Base-by-base conservation (phyloP, 2,329 filamentous ascomycete species). In the Clonostachys rhizophaga region DNA sequence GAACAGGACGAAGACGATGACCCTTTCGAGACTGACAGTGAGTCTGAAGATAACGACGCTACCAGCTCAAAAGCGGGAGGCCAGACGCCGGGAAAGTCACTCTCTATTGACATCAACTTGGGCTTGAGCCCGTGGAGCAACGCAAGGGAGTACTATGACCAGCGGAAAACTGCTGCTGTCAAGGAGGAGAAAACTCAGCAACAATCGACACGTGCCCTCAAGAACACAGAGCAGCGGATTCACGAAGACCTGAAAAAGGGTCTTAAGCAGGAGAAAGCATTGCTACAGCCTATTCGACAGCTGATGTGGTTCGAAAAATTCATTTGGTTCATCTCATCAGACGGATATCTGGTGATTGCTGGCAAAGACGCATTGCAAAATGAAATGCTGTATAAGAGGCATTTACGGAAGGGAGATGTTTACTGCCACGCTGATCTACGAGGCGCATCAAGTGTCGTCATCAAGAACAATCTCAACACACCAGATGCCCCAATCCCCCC, bases 261-360 rank as follows among this genome's bases (percentile, higher is more conserved):
- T 0, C 67, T 97, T 48, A 96, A 96, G 69, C 87, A 94, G 60
- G 94, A 97, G 67, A 96, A 96, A 64, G 86, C 90, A 17, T 73
- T 95, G 3, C 70, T 97, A 10, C 84, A 91, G 42, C 90, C 87
- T 1, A 86, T 96, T 9, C 81, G 94, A 47, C 87, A 84, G 58
- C 86, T 85, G 54, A 80, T 91, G 58, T 99, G 94, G 94, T 99
- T 96, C 55, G 94, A 99, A 60, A 99, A 99, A 66, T 99, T 96
- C 58, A 74, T 84, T 30, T 97, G 90, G 78, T 99, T 99, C 68
- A 81, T 97, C 55, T 96, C 91, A 1, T 95, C 91, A 0, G 94
- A 99, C 60, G 91, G 92, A 5, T 96, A 97, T 62, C 77, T 99
- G 6, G 88, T 97, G 1, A 77, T 99, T 14, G 92, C 84, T 41